Conservation (phyloP, 805 yeast species). For the Wickerhamiella dianesei region DNA sequence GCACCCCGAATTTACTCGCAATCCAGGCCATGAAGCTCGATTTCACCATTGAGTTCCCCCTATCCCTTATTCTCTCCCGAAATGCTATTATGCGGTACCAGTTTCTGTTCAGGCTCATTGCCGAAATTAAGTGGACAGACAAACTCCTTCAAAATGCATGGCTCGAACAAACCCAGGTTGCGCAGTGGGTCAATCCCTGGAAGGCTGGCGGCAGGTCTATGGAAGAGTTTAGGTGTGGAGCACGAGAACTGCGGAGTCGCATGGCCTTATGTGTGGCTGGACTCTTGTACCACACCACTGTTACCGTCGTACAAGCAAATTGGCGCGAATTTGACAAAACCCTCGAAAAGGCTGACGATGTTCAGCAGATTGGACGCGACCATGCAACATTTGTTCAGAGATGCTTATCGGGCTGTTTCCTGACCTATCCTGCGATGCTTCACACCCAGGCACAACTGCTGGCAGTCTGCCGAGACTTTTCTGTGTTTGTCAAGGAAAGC, state of each 20-base stretch:
- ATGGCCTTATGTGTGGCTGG: constrained; percentile 46
- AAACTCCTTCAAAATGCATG: constrained; percentile 51
- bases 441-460: constrained; percentile 32
- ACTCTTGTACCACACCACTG: constrained; percentile 40
- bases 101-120: constrained; percentile 56
- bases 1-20: not conserved
- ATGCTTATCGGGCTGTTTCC: constrained; percentile 49
- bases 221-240: constrained; percentile 33
- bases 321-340: constrained; percentile 31
- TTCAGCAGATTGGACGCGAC: constrained; percentile 32
- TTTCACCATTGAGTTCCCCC: constrained; percentile 62
- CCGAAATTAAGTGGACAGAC: constrained; percentile 49
- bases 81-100: constrained; percentile 69
- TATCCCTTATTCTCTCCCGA: constrained; percentile 58
- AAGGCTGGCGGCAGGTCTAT: constrained; percentile 28
- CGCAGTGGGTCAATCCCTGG: constrained; percentile 51
- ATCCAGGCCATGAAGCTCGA: constrained; percentile 28
- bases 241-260: constrained; percentile 28
- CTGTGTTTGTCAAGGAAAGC: constrained; percentile 16
- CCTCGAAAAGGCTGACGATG: constrained; percentile 24
- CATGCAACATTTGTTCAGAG: constrained; percentile 49
- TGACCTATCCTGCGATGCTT: constrained; percentile 45
- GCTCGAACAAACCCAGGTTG: constrained; percentile 50
- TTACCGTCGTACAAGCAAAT: constrained; percentile 45
- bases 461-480: constrained; percentile 23